These are phyloP conservation scores for Sarocladium strictum DNA, from an alignment of 2,329 filamentous ascomycete genomes.

Conservation along the genomic window DNA sequence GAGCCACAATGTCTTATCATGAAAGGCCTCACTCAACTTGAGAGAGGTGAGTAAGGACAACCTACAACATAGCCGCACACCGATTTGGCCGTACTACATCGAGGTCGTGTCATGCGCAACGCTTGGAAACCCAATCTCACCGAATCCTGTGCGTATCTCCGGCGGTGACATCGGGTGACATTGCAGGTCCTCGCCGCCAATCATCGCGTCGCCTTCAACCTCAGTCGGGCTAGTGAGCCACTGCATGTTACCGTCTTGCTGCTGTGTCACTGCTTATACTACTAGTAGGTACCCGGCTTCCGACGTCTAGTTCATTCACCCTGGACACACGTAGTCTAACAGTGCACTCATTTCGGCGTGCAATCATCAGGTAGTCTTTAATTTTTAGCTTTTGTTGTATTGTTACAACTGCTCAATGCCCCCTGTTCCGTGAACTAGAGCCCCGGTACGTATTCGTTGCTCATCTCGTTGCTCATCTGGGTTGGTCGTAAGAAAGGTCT, in stretches of 20 bases:
- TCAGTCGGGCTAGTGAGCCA: background rate
- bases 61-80: too few species aligned
- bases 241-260: background rate
- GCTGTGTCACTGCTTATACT: background rate
- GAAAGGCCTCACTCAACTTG: too few species aligned
- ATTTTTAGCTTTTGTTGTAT: background rate
- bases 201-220: background rate
- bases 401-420: background rate
- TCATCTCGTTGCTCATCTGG: background rate
- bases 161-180: too few species aligned
- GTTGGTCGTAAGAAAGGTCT: background rate
- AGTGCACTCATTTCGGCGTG: too few species aligned
- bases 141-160: too few species aligned
- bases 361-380: background rate
- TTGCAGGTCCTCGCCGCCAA: background rate
- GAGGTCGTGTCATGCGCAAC: too few species aligned
- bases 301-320: too few species aligned
- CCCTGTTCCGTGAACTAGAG: background rate
- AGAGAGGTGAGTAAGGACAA: too few species aligned
- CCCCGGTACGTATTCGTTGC: background rate
- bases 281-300: background rate
- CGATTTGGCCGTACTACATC: conserved; percentile 11
- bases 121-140: too few species aligned
- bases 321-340: too few species aligned
- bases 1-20: too few species aligned